Evolutionary conservation across 2,329 filamentous ascomycete genomes (phyloP), one percentile per base, ranked within the genome.

Genomic region (Macrophomina tecta): DNA sequence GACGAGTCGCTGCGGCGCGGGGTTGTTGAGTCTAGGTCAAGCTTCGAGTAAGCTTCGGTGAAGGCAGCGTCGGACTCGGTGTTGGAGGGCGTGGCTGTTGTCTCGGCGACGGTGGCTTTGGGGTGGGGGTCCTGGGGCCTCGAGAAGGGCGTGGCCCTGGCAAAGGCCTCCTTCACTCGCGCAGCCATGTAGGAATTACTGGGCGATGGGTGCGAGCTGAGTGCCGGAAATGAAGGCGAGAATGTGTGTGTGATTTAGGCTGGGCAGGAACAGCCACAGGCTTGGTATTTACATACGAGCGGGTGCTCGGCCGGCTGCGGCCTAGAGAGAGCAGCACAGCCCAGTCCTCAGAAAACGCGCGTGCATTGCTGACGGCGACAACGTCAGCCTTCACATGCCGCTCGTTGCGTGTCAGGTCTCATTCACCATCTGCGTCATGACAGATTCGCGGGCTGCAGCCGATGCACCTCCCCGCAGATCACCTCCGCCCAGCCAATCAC

Each of bases 371-470:
- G 42, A 62, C 58, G 42, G n/a, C n/a, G 23, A 23, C 45, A 62
- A 49, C 58, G 45, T 62, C 58, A 62, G 58, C 58, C 58, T 62
- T 62, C 58, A 62, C 58, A 62, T 62, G 58, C 16, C 38, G 58
- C 46, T 16, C 7, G 45, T 49, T 38, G 32, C n/a, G 58, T 36
- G 42, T 49, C 58, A 62, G 46, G 58, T 62, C 58, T 62, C 30
- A 28, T 38, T 34, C 58, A 49, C 58, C 5, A 12, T 18, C 30
- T 62, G 58, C 58, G 58, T 62, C 58, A 62, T 62, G 45, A 62
- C 23, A 49, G 18, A 62, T 62, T 36, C 32, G 42, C 55, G 28
- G 23, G 55, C 38, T 18, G 23, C 38, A 18, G 42, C 42, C 45
- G 36, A 23, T 38, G 28, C 58, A 7, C 28, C 8, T 49, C 58